A percentile compares a stretch with the other conserved stretches of the same genome.
phyloP scores from a whole-genome alignment of 108 stramenopile species.

The Skeletonema marinoi region DNA sequence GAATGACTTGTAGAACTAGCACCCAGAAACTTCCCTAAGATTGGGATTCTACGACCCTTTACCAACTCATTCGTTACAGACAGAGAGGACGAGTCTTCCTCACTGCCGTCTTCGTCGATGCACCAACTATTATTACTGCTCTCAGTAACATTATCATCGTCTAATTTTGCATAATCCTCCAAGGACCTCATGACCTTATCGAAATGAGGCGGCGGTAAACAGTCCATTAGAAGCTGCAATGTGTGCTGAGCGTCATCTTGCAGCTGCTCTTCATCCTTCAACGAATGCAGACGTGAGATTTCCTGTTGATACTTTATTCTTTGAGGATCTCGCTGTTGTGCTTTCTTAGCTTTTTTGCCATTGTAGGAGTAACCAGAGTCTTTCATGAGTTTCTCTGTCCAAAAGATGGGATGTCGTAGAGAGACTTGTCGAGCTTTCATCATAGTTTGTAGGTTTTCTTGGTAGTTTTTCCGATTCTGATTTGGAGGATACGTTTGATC shows the following conservation, averaged over 20 bases:
- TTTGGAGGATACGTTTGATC: slow-evolving; percentile 50
- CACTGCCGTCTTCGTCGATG: slow-evolving; percentile 12
- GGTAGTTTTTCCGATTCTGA: slow-evolving; percentile 29
- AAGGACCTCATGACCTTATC: slow-evolving; percentile 37
- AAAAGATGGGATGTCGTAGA: slow-evolving; percentile 26
- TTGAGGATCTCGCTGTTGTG: neutral
- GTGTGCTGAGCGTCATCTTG: slow-evolving; percentile 23
- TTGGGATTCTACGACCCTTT: slow-evolving; percentile 23
- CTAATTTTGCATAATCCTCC: slow-evolving; percentile 22
- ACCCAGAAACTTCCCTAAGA: slow-evolving; percentile 18
- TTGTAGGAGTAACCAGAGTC: slow-evolving; percentile 7
- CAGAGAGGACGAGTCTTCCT: neutral
- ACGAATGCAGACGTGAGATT: slow-evolving; percentile 6
- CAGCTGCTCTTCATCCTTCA: slow-evolving; percentile 19
- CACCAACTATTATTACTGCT: slow-evolving; percentile 12
- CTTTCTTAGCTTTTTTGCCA: neutral
- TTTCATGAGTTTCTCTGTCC: slow-evolving; percentile 21
- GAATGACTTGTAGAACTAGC: slow-evolving; percentile 31
- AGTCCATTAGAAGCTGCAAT: slow-evolving; percentile 24
- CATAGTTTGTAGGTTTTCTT: slow-evolving; percentile 21
- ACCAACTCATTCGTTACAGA: neutral
- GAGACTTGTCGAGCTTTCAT: slow-evolving; percentile 38
- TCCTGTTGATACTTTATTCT: slow-evolving; percentile 2
- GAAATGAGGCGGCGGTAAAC: slow-evolving; percentile 38
- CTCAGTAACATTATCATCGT: slow-evolving; percentile 1